Evolutionary conservation across 2,329 filamentous ascomycete genomes (phyloP).

Genomic region (Pseudocercospora eumusae): DNA sequence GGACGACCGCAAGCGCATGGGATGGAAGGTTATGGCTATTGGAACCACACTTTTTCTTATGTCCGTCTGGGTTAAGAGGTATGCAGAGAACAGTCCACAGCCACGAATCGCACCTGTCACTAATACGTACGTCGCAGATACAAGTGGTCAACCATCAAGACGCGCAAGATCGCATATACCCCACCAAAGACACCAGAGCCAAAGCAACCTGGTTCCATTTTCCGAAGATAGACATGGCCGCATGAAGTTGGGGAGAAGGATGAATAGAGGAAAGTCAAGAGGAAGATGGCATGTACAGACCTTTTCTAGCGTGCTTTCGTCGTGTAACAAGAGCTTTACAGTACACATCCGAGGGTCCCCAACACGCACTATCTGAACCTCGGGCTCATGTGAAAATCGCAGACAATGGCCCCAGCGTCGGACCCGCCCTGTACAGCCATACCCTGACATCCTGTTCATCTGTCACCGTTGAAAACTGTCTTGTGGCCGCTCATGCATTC

Average conservation of each 20-base stretch:
- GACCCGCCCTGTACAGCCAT: too few relatives aligned
- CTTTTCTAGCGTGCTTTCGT: slow-evolving; percentile 31
- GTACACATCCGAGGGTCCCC: neutral
- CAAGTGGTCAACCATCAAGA: slow-evolving; percentile 98
- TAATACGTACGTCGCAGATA: slow-evolving; percentile 57
- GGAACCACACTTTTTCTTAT: slow-evolving; percentile 76
- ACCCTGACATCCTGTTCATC: too few relatives aligned
- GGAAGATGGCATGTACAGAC: slow-evolving; percentile 30
- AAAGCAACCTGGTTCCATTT: slow-evolving; percentile 30
- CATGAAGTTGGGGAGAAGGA: slow-evolving; percentile 9
- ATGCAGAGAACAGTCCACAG: slow-evolving; percentile 25
- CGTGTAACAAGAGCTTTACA: slow-evolving; percentile 28
- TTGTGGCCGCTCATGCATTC: too few relatives aligned
- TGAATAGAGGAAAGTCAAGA: slow-evolving; percentile 13
- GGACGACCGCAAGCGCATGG: slow-evolving; percentile 99
- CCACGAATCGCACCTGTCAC: slow-evolving; percentile 15
- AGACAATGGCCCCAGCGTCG: neutral
- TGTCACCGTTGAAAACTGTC: too few relatives aligned
- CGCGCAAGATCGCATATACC: slow-evolving; percentile 70
- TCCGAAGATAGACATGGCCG: slow-evolving; percentile 31
- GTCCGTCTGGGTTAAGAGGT: slow-evolving; percentile 95
- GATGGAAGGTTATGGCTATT: slow-evolving; percentile 89
- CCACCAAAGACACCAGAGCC: slow-evolving; percentile 23
- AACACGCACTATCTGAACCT: neutral
- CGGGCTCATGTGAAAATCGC: neutral